Evolutionary conservation across 1,284 basidiomycete genomes (phyloP).

Genomic region (Polyporus tsugae): DNA sequence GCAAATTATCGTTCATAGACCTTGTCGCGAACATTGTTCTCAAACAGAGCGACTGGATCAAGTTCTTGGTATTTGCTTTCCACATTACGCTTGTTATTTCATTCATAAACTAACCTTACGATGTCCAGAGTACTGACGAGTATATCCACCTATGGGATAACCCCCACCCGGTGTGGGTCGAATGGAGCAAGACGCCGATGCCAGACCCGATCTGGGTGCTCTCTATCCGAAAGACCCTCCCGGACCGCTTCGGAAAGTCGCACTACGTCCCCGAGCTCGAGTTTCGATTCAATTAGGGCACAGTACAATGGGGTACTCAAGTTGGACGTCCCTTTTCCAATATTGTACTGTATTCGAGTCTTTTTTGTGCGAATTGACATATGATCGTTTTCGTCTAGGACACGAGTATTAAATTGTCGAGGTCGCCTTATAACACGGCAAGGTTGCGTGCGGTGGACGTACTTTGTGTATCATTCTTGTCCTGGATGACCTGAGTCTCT

Average conservation of each 20-base stretch:
- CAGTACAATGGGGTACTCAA: not conserved
- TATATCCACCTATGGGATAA: conserved; percentile 7
- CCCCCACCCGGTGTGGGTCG: conserved; percentile 5
- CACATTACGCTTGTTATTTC: not conserved
- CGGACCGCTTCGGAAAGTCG: conserved; percentile 7
- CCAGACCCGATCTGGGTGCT: not conserved
- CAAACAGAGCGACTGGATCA: conserved; percentile 7
- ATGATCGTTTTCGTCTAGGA: no score
- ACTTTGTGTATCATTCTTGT: no score
- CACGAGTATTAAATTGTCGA: no score
- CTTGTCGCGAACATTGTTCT: not conserved
- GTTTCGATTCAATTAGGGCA: not conserved
- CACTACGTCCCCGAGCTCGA: conserved; percentile 10
- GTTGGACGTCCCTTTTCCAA: not conserved
- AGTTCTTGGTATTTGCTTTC: not conserved
- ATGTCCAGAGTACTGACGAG: not conserved
- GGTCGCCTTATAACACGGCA: no score
- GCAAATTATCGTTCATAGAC: conserved; percentile 2
- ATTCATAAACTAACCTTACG: not conserved
- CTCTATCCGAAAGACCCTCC: conserved; percentile 7
- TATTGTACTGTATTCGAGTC: not conserved
- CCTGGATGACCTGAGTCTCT: no score
- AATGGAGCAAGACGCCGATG: not conserved
- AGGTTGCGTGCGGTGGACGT: no score
- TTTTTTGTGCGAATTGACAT: not conserved